phyloP scores from a whole-genome alignment of 2,329 filamentous ascomycete species.

The Pleoardoris graminearum region DNA sequence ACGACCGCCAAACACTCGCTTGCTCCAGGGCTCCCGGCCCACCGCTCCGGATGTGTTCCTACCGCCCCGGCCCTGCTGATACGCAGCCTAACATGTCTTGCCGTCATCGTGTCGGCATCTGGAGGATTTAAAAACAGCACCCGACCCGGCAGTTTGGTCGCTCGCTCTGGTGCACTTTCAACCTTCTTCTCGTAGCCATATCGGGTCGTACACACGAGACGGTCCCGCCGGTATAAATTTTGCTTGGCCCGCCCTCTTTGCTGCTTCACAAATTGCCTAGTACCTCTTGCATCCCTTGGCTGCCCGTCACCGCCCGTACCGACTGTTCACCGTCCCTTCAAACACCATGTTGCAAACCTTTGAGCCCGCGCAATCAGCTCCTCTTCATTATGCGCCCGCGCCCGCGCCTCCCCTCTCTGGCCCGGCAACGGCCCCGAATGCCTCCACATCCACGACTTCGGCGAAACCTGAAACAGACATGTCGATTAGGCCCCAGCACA shows the following conservation, averaged over 20 bases:
- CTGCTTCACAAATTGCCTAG: slow-evolving; percentile 8
- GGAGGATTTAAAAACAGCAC: slow-evolving; percentile 31
- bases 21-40: slow-evolving; percentile 17
- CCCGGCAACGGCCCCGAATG: slow-evolving; percentile 29
- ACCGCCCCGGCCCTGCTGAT: too few relatives aligned
- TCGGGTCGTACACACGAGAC: slow-evolving; percentile 33
- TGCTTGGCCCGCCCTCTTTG: slow-evolving; percentile 15
- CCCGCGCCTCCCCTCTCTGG: slow-evolving; percentile 37
- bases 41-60: slow-evolving; percentile 18
- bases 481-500: slow-evolving; percentile 46
- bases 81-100: too few relatives aligned
- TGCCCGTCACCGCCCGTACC: slow-evolving; percentile 1
- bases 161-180: slow-evolving; percentile 29
- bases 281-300: slow-evolving; percentile 12
- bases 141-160: slow-evolving; percentile 25
- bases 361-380: slow-evolving; percentile 31
- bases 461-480: slow-evolving; percentile 24
- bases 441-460: slow-evolving; percentile 20
- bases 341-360: slow-evolving; percentile 42
- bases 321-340: not conserved
- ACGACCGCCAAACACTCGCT: slow-evolving; percentile 21
- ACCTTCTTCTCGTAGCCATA: slow-evolving; percentile 22
- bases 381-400: slow-evolving; percentile 36
- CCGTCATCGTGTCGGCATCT: slow-evolving; percentile 42
- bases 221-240: slow-evolving; percentile 19